Conservation (phyloP, 2,329 filamentous ascomycete species). For the Colletotrichum sp. region DNA sequence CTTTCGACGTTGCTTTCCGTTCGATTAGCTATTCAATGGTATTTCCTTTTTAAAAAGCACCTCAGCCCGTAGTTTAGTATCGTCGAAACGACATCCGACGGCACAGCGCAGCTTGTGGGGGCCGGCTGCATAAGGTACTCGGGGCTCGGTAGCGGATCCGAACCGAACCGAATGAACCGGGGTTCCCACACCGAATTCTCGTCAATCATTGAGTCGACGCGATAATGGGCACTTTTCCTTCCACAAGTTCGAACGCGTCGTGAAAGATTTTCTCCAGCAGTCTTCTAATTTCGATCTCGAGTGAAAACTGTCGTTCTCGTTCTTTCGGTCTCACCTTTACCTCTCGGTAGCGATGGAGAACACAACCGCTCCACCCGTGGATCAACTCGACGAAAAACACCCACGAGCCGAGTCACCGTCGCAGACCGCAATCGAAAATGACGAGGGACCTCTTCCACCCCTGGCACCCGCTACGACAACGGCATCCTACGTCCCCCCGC, state of each 20-base stretch:
- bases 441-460: not conserved
- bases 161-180: not conserved
- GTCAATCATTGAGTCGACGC: not conserved
- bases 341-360: not conserved
- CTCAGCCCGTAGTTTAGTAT: too few relatives aligned
- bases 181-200: fast-evolving
- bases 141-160: not conserved
- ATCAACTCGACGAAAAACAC: not conserved
- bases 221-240: not conserved
- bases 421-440: not conserved
- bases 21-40: too few relatives aligned
- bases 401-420: not conserved
- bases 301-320: not conserved
- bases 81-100: too few relatives aligned
- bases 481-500: not conserved
- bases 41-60: too few relatives aligned
- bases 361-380: not conserved
- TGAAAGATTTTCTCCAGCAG: not conserved
- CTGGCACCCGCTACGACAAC: not conserved
- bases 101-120: not conserved
- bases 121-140: too few relatives aligned
- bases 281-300: fast-evolving
- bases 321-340: not conserved
- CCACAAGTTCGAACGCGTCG: not conserved
- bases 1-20: too few relatives aligned